Base-by-base conservation (phyloP, 2,329 filamentous ascomycete genomes). In the Penicillium sclerotiorum region DNA sequence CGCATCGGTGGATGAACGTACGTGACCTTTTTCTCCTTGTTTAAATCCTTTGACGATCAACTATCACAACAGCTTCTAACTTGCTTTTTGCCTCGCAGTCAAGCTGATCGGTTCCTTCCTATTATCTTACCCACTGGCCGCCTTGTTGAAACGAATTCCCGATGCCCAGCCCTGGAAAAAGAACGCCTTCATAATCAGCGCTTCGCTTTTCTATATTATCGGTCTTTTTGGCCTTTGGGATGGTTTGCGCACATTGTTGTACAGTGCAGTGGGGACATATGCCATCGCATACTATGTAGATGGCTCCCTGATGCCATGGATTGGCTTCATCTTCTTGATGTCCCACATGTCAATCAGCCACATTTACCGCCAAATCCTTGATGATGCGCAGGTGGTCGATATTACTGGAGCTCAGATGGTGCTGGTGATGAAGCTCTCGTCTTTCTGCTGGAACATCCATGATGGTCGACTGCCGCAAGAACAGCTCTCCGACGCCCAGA, bases 401-500 rank as follows among this genome's bases (percentile, higher is more conserved):
- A 92, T 99, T 60, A 96, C 93, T 0, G 92, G 81, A 53, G 91
- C 93, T 1, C 94, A 99, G 72, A 99, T 99, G 94, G 94, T 99
- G 27, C 75, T 97, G 61, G 87, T 97, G 56, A 99, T 99, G 90
- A 99, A 99, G 73, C 83, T 99, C 28, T 90, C 86, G 18, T 89
- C 93, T 5, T 99, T 99, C 67, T 95, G 90, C 75, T 99, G 94
- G 94, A 97, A 97, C 67, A 87, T 97, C 8, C 91, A 94, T 63
- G 94, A 99, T 69, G 95, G 94, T 17, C 85, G 87, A 50, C 79
- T 95, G 17, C 85, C 90, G 3, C 84, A 87, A 15, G 80, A 87
- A 36, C 84, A 92, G 50, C 82, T 99, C n/a, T 89, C 89, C 1
- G 89, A 94, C 42, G 84, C 88, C 38, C 94, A 99, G 69, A 92